Evolutionary conservation across 2,329 filamentous ascomycete genomes (phyloP).

Genomic region (Triangularia verruculosa): DNA sequence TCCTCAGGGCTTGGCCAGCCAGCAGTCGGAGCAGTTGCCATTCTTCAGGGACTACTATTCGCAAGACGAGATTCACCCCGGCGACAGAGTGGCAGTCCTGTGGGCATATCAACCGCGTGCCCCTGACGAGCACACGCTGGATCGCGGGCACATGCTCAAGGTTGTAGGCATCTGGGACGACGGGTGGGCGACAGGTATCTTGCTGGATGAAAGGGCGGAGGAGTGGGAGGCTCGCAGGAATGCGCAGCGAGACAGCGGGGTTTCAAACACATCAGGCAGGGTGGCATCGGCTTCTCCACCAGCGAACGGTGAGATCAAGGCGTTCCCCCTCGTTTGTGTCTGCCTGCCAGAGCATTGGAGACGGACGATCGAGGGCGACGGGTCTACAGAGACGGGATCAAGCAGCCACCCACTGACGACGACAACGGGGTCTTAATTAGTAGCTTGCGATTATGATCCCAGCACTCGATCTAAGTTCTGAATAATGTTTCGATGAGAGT

Average conservation of each 20-base stretch:
- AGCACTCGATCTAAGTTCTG: constrained; percentile 26
- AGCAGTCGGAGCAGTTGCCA: constrained; percentile 90
- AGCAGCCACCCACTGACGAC: constrained; percentile 35
- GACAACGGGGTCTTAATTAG: constrained; percentile 28
- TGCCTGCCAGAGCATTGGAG: constrained; percentile 94
- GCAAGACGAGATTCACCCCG: constrained; percentile 89
- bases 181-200: constrained; percentile 92
- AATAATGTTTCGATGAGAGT: constrained; percentile 34
- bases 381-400: constrained; percentile 62
- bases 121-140: constrained; percentile 86
- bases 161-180: constrained; percentile 99
- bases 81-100: constrained; percentile 83
- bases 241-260: constrained; percentile 85
- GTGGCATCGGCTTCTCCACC: constrained; percentile 59
- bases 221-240: constrained; percentile 79
- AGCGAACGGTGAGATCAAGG: constrained; percentile 83
- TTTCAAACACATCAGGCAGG: constrained; percentile 73
- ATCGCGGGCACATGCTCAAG: constrained; percentile 96
- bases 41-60: constrained; percentile 99
- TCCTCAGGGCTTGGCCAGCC: constrained; percentile 76
- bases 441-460: constrained; percentile 26
- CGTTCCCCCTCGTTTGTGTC: constrained; percentile 94
- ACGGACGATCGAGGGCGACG: constrained; percentile 91
- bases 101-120: constrained; percentile 98
- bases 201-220: constrained; percentile 78